A percentile compares a stretch with the other conserved stretches of the same genome.
Evolutionary conservation across 2,329 filamentous ascomycete species (phyloP).

Genomic region (Epichloe glyceriae): DNA sequence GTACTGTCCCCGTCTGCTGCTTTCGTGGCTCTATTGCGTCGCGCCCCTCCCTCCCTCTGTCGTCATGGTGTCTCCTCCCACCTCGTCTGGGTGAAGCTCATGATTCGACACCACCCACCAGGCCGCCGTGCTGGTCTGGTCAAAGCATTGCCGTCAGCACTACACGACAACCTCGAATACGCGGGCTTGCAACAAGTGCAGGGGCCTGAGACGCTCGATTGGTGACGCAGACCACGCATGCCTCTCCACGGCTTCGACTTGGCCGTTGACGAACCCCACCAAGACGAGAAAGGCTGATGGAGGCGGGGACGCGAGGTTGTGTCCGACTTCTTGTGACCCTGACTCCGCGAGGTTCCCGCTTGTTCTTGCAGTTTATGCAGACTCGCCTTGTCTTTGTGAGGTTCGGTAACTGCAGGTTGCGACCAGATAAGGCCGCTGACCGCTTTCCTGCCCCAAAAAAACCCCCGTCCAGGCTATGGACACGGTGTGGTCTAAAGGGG

Average conservation of each 20-base stretch:
- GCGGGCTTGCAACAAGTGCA: background rate
- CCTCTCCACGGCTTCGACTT: background rate
- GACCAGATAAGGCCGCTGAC: background rate
- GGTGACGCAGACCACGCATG: background rate
- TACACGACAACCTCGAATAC: background rate
- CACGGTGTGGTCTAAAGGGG: background rate
- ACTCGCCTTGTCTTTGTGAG: background rate
- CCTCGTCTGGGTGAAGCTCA: background rate
- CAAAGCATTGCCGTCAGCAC: background rate
- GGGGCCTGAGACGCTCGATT: background rate
- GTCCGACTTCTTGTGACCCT: background rate
- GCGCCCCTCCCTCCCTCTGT: constrained; percentile 23
- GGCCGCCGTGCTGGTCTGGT: background rate
- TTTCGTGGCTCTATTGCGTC: constrained; percentile 4
- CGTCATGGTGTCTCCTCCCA: constrained; percentile 21
- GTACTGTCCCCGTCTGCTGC: constrained; percentile 7
- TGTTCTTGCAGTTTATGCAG: background rate
- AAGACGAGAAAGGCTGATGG: background rate
- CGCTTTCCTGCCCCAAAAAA: constrained; percentile 1
- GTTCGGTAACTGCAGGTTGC: background rate
- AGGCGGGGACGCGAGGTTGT: background rate
- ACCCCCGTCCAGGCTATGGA: background rate
- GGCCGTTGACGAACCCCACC: constrained; percentile 1
- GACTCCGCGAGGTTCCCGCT: background rate
- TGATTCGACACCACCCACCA: background rate